Base-by-base conservation (phyloP, 169 alveolate species). In the Plasmodium coatneyi region DNA sequence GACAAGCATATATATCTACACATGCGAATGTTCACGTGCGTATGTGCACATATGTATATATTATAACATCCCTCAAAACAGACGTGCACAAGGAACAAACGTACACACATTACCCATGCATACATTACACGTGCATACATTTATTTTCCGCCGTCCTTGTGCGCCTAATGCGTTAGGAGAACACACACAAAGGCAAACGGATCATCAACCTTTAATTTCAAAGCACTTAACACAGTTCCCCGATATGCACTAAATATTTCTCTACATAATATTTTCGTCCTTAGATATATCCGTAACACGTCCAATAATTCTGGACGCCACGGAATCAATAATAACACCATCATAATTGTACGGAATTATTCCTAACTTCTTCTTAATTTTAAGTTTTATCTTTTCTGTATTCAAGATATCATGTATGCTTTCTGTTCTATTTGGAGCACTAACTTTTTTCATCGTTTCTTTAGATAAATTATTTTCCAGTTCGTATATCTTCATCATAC, bases 401-500 rank as follows among this genome's bases (percentile, higher is more conserved):
- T 34, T 46, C 32, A 80, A 34, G 22, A 80, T 49, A 14, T 46
- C 19, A 80, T 49, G 19, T 80, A 80, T 49, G 71, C 22, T 80
- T 7, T 80, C 28, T 19, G 74, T 80, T 34, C 36, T 25, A 43
- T 80, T 10, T 9, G 72, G 87, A 46, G 12, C 66, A 22, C 25
- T 80, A 34, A 80, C 54, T n/a, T 34, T 82, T 34, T 82, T 82
- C 32, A 82, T 56, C 22, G 71, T 56, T 32, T 39, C 74, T 36
- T 82, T 82, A 2, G 91, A 25, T 82, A 82, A 32, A 16, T 56
- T 82, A 30, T 82, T 82, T 41, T 82, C 91, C 30, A 56, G 25
- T 41, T 82, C 91, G 43, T 82, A 82, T 6, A 82, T 16, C 39
- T 82, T 82, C 91, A 82, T 82, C 91, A 82, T 54, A 16, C 70